These are phyloP conservation scores for Epichloe gansuensis DNA, from an alignment of 2,329 filamentous ascomycete genomes.

Conservation along the genomic window DNA sequence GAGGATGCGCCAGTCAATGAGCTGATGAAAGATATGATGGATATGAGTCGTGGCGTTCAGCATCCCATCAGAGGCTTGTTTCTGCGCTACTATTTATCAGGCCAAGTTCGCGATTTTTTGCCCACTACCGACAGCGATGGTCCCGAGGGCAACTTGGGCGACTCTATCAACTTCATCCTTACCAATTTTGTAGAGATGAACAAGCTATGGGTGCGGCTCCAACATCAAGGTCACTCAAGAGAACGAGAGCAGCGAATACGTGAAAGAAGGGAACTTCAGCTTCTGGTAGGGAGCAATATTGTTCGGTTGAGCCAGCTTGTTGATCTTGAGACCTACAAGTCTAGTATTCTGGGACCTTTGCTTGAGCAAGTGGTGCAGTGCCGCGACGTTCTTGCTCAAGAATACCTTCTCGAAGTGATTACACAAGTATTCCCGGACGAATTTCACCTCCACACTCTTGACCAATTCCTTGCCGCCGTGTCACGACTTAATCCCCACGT, in stretches of 20 bases:
- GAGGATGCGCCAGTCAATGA: constrained; percentile 97
- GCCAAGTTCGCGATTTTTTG: constrained; percentile 82
- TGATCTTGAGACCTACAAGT: constrained; percentile 88
- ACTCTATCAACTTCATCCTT: constrained; percentile 94
- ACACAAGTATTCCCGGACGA: constrained; percentile 98
- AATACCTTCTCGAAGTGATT: constrained; percentile 95
- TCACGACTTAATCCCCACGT: constrained; percentile 90
- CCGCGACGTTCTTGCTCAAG: constrained; percentile 88
- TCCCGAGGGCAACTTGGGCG: constrained; percentile 87
- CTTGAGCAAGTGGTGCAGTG: constrained; percentile 97
- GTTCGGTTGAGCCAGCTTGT: constrained; percentile 91
- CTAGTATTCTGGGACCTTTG: constrained; percentile 73
- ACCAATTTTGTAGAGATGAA: constrained; percentile 99
- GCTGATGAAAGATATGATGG: constrained; percentile 99
- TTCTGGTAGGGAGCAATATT: constrained; percentile 92
- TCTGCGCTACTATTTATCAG: constrained; percentile 88
- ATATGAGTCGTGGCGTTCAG: constrained; percentile 97
- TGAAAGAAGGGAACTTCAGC: constrained; percentile 86
- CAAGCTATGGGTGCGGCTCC: constrained; percentile 94
- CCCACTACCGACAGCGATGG: constrained; percentile 75
- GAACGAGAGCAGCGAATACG: constrained; percentile 88
- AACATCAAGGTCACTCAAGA: constrained; percentile 93
- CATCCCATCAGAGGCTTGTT: constrained; percentile 94
- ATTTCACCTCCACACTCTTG: constrained; percentile 91
- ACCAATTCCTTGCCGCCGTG: constrained; percentile 87